phyloP scores from a whole-genome alignment of 441 rosid genomes.

The Adansonia rubrostipa region DNA sequence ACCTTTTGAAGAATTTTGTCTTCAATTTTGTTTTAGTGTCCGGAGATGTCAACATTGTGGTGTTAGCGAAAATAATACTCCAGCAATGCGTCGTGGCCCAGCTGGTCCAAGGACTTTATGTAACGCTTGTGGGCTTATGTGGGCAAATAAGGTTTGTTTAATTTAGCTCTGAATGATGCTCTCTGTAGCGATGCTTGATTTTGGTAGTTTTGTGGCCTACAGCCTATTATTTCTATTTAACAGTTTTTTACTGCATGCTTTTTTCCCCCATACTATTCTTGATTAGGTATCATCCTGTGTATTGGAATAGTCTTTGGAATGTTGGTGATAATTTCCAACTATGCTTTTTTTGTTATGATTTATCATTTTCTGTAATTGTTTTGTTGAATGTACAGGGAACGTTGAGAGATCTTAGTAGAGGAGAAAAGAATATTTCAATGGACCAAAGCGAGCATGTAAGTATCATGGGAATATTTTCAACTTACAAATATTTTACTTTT shows the following conservation, averaged over 20 bases:
- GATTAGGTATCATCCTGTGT: slow-evolving; percentile 5
- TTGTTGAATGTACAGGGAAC: slow-evolving; percentile 59
- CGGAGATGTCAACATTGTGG: slow-evolving; percentile 78
- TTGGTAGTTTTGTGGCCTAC: background rate
- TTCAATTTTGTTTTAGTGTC: slow-evolving; percentile 42
- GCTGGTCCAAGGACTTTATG: slow-evolving; percentile 84
- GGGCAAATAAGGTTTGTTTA: slow-evolving; percentile 75
- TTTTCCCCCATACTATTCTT: background rate
- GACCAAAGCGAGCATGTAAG: slow-evolving; percentile 65
- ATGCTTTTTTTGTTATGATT: background rate
- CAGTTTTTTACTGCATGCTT: background rate
- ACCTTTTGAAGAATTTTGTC: slow-evolving; percentile 9
- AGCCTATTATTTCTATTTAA: background rate
- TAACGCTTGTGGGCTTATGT: slow-evolving; percentile 85
- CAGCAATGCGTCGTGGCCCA: slow-evolving; percentile 90
- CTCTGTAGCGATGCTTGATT: background rate
- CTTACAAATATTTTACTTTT: background rate
- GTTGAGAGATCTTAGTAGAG: slow-evolving; percentile 70
- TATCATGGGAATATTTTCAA: slow-evolving; percentile 21
- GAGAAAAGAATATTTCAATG: slow-evolving; percentile 55
- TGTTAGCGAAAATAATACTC: slow-evolving; percentile 65
- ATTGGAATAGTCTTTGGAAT: background rate
- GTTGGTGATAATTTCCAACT: background rate
- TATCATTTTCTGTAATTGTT: slow-evolving; percentile 15
- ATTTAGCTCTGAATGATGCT: slow-evolving; percentile 9